Conservation (phyloP, 169 alveolate genomes). For the Neospora caninum region DNA sequence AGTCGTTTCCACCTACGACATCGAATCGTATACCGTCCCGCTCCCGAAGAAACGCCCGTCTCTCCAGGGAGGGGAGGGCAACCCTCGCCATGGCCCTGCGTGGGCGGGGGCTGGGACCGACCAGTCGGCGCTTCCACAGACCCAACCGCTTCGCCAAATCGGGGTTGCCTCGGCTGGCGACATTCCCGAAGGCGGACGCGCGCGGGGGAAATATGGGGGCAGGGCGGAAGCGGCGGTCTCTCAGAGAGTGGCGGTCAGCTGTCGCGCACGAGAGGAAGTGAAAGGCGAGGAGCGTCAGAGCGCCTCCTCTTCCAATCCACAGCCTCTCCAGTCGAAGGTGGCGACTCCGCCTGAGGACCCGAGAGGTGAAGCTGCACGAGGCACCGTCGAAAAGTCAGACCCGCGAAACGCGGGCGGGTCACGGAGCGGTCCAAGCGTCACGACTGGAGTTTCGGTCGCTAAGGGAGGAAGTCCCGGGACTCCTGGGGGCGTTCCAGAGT, state of each 20-base stretch:
- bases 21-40: slow-evolving; percentile 77
- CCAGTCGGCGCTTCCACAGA: not conserved
- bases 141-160: not conserved
- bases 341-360: not conserved
- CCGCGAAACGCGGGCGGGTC: no score
- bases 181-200: not conserved
- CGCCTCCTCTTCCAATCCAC: no score
- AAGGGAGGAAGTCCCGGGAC: no score
- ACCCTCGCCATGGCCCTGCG: not conserved
- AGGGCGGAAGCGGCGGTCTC: not conserved
- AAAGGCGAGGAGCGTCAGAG: not conserved
- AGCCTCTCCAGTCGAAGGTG: not conserved
- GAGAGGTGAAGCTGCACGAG: no score
- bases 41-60: slow-evolving; percentile 56
- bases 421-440: no score
- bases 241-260: no score
- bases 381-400: no score
- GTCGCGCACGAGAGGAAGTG: not conserved
- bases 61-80: not conserved
- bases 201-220: not conserved
- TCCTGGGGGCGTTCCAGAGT: not conserved
- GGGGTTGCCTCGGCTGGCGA: not conserved
- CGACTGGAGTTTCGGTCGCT: no score
- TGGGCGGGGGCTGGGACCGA: not conserved
- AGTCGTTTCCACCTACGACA: slow-evolving; percentile 83